Evolutionary conservation across 225 moss, liverwort and hornwort species (phyloP).

Genomic region (Takakia lepidozioides): DNA sequence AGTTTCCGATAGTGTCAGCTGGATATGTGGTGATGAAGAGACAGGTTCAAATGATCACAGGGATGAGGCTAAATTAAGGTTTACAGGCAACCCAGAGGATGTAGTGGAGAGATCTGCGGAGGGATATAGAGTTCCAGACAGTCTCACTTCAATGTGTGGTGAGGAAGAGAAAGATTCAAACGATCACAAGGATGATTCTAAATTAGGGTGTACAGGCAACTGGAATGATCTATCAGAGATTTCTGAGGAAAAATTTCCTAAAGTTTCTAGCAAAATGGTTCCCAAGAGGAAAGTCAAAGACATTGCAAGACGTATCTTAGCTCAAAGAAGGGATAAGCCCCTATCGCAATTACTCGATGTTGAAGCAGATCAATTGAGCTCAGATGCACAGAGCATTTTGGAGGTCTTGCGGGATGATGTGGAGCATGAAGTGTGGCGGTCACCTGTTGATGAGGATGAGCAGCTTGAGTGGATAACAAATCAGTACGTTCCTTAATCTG

Average conservation of each 20-base stretch:
- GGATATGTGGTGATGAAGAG: too few species aligned
- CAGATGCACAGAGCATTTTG: slow-evolving; percentile 12
- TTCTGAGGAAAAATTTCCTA: too few species aligned
- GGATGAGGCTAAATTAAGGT: slow-evolving; percentile 11
- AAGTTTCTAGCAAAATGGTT: too few species aligned
- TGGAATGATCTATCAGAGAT: too few species aligned
- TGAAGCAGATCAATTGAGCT: slow-evolving; percentile 4
- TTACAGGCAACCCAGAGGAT: not conserved
- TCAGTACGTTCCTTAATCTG: slow-evolving; percentile 39
- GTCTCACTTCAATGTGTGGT: too few species aligned
- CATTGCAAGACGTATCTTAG: slow-evolving; percentile 29
- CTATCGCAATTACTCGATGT: slow-evolving; percentile 33
- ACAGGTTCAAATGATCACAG: too few species aligned
- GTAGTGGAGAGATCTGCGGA: slow-evolving; percentile 12
- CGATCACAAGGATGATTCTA: too few species aligned
- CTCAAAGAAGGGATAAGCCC: slow-evolving; percentile 56
- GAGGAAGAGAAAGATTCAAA: too few species aligned
- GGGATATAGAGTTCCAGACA: too few species aligned
- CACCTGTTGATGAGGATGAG: slow-evolving; percentile 56
- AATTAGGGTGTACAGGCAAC: too few species aligned
- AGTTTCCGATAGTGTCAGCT: too few species aligned
- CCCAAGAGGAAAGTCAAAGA: slow-evolving; percentile 17
- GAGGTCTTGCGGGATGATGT: slow-evolving; percentile 35
- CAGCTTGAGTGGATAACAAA: slow-evolving; percentile 83
- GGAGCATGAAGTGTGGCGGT: slow-evolving; percentile 19